These are phyloP conservation scores for Ascoidea rubescens DNA, from an alignment of 805 yeast genomes.

Conservation along the genomic window DNA sequence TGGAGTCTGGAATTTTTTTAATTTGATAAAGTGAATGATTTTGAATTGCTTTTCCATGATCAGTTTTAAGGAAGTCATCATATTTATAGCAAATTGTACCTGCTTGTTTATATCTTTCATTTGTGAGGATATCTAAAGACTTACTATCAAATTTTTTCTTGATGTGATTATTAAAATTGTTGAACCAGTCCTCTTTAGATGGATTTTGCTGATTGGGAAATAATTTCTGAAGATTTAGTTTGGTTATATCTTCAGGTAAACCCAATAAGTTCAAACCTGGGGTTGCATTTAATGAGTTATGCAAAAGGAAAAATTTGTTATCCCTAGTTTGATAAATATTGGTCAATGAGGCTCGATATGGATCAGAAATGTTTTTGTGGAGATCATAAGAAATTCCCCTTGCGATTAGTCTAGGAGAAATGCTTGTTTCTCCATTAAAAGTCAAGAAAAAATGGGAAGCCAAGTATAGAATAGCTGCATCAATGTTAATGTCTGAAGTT, in stretches of 20 bases:
- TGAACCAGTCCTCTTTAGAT: slow-evolving; percentile 14
- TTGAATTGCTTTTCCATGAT: slow-evolving; percentile 17
- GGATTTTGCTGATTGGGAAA: slow-evolving; percentile 13
- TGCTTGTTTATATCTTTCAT: slow-evolving; percentile 19
- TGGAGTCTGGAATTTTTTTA: slow-evolving; percentile 11
- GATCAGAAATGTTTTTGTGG: slow-evolving; percentile 15
- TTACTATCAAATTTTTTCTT: slow-evolving; percentile 11
- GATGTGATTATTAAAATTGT: slow-evolving; percentile 17
- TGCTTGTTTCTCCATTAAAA: slow-evolving; percentile 20
- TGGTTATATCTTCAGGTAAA: slow-evolving; percentile 15
- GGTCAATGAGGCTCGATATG: slow-evolving; percentile 20
- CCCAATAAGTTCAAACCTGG: slow-evolving; percentile 21
- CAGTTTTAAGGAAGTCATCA: slow-evolving; percentile 17
- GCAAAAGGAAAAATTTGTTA: slow-evolving; percentile 18
- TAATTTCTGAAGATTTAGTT: slow-evolving; percentile 9
- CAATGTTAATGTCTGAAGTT: slow-evolving; percentile 5
- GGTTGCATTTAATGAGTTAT: slow-evolving; percentile 21
- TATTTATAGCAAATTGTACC: slow-evolving; percentile 18
- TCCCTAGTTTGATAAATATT: slow-evolving; percentile 21
- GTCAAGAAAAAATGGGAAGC: slow-evolving; percentile 13
- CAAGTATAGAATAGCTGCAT: slow-evolving; percentile 5
- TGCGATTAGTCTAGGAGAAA: slow-evolving; percentile 9
- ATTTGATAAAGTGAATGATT: slow-evolving; percentile 16
- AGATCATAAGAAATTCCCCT: slow-evolving; percentile 13
- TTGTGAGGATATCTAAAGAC: slow-evolving; percentile 7